Evolutionary conservation across 371 early-diverging fungal species (phyloP).

Genomic region (Syncephalastrum contaminatum): DNA sequence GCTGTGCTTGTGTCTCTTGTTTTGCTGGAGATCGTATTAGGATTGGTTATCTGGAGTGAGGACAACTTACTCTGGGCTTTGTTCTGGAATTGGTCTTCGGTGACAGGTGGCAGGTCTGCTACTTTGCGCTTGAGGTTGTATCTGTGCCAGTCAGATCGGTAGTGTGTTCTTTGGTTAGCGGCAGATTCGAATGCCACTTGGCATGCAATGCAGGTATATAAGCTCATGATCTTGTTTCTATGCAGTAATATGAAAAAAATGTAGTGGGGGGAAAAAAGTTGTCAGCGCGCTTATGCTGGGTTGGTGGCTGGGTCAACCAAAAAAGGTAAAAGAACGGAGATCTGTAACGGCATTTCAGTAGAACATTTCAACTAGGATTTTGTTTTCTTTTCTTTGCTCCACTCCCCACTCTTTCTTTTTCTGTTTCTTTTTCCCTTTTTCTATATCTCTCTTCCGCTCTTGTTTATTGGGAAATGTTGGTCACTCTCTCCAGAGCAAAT

Average conservation of each 20-base stretch:
- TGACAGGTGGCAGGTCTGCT: constrained; percentile 76
- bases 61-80: constrained; percentile 37
- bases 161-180: constrained; percentile 81
- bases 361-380: too few species aligned
- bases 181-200: constrained; percentile 84
- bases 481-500: constrained; percentile 15
- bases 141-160: constrained; percentile 85
- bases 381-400: too few species aligned
- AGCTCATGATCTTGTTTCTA: constrained; percentile 1
- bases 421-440: too few species aligned
- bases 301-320: too few species aligned
- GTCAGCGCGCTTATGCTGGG: too few species aligned
- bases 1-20: constrained; percentile 18
- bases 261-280: neutral
- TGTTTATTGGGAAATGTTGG: constrained; percentile 9
- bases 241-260: constrained; percentile 10
- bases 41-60: neutral
- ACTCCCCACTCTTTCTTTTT: too few species aligned
- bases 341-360: too few species aligned
- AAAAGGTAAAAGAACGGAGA: too few species aligned
- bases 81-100: constrained; percentile 65
- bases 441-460: too few species aligned
- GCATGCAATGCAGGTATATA: constrained; percentile 75
- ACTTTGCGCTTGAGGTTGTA: constrained; percentile 90
- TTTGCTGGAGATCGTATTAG: constrained; percentile 25